These are phyloP conservation scores for Spizellomyces sp. DNA, from an alignment of 192 early-diverging fungal species.

Conservation along the genomic window DNA sequence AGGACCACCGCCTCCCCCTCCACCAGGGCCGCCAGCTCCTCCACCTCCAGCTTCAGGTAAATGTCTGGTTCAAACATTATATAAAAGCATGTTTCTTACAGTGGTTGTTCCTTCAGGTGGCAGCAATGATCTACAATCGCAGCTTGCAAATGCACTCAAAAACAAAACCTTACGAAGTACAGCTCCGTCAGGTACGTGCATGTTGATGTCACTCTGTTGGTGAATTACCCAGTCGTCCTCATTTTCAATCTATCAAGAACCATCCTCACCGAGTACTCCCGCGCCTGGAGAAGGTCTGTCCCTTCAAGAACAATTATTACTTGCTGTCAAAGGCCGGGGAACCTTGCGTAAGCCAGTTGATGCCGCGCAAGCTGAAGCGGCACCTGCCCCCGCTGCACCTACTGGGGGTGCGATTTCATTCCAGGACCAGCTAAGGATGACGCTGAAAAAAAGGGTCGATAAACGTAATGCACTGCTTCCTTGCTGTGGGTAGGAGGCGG, in stretches of 20 bases:
- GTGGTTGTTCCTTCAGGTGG: not conserved
- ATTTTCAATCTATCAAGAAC: no score
- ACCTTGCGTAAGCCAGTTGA: conserved; percentile 21
- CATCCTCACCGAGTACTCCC: no score
- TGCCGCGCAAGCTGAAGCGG: conserved; percentile 4
- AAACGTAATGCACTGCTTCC: not conserved
- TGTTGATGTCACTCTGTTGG: not conserved
- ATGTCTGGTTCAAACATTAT: no score
- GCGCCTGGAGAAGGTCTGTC: conserved; percentile 3
- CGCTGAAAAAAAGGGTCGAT: conserved; percentile 16
- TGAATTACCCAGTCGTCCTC: no score
- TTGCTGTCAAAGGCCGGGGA: conserved; percentile 15
- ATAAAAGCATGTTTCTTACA: not conserved
- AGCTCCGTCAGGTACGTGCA: not conserved
- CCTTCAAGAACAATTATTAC: conserved; percentile 14
- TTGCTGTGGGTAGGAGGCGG: not conserved
- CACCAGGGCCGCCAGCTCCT: not conserved
- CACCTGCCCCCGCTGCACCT: not conserved
- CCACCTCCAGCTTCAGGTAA: not conserved
- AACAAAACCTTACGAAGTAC: not conserved
- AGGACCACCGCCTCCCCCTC: conserved; percentile 36
- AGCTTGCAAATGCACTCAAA: conserved; percentile 12
- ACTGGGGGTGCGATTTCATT: conserved; percentile 5
- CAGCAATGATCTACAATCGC: conserved; percentile 18
- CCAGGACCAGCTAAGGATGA: conserved; percentile 33